Conservation (phyloP, 2,329 filamentous ascomycete genomes). For the Colletotrichum endophyticum region DNA sequence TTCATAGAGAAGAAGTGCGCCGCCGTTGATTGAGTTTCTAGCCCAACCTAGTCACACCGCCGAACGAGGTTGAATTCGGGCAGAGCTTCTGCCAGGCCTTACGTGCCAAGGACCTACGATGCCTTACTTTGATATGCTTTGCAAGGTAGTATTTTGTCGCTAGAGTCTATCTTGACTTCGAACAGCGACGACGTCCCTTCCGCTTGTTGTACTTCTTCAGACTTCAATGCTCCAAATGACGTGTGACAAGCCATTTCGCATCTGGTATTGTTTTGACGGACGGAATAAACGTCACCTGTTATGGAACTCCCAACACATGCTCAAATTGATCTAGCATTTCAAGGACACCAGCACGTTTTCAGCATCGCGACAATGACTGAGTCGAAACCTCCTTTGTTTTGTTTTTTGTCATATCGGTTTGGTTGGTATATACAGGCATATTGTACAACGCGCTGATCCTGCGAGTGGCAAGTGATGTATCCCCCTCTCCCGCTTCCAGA, state of each 20-base stretch:
- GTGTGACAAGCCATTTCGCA: background rate
- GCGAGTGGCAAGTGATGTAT: conserved; percentile 11
- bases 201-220: background rate
- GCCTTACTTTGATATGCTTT: background rate
- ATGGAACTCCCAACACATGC: background rate
- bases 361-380: background rate
- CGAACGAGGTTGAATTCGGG: background rate
- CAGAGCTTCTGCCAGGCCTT: background rate
- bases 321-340: background rate
- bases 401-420: conserved; percentile 6
- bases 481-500: background rate
- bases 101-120: background rate
- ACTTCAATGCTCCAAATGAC: background rate
- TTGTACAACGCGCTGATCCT: conserved; percentile 13
- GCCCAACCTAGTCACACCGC: background rate
- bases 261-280: background rate
- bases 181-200: background rate
- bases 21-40: background rate
- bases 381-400: background rate
- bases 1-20: background rate
- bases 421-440: conserved; percentile 19
- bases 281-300: background rate
- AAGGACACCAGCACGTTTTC: too few species aligned
- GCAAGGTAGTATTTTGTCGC: background rate
- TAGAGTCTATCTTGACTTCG: background rate